Evolutionary conservation across 176 grass and related monocot genomes (phyloP), one percentile per base, ranked within the genome.

Genomic region (Pharus latifolius): DNA sequence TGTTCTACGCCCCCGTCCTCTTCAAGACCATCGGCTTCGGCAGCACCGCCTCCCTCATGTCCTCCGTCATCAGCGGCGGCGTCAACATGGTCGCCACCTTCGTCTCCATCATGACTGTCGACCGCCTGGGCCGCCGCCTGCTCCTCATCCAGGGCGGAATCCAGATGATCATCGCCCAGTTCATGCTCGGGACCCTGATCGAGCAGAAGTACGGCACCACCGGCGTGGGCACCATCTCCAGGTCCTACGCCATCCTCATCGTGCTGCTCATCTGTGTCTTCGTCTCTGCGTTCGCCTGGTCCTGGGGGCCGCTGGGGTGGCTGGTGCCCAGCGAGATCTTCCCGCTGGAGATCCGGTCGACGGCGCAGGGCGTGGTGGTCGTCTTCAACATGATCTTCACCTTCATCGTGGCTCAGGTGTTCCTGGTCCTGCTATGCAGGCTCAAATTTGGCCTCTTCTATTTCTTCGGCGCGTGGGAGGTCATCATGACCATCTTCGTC

Each of bases 281-380:
- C 48, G 87, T 96, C n/a, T 80, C 91, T 16, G 87, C 81, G 12
- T 96, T 96, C 74, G 87, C 87, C 2, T 91, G 91, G 91, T 96
- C 91, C 1, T 96, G 87, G 91, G 91, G 91, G 0, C 91, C 91
- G 6, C 81, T 96, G 3, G 91, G 91, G 17, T 96, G 91, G 91
- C 57, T 96, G 69, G 84, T 96, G 7, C 91, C 87, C 0, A 96
- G 91, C 58, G 87, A 96, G 79, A 96, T 96, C 44, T 96, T 96
- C 65, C 91, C 91, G 30, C 77, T 96, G 14, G 91, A 96, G 76
- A 96, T 96, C 70, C 41, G 87, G 10, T 91, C 86, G 8, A 86
- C 91, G 30, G 91, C 83, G 13, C 86, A 95, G 80, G 90, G 91
- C 61, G 25, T 48, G n/a, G 79, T 82, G 23, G 79, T 82, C 0